Evolutionary conservation across 495 filamentous ascomycete genomes (phyloP).

Genomic region (Barbatosphaeria neglecta): DNA sequence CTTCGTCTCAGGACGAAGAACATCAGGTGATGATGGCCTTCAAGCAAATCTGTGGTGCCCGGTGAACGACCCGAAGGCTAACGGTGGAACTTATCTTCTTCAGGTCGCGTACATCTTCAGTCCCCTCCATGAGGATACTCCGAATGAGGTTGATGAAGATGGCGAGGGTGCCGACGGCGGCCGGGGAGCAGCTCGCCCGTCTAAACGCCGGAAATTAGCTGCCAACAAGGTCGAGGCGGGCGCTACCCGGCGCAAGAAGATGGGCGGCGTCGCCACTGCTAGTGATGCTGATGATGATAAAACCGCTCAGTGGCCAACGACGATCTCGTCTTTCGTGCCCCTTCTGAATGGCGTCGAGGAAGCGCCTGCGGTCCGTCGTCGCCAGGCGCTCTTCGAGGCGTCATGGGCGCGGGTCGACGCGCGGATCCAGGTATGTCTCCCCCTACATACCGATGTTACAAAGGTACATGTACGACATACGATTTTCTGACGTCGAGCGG

Average conservation of each 20-base stretch:
- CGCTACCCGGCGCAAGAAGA: not conserved
- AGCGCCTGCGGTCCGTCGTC: conserved; percentile 33
- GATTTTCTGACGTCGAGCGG: too few relatives aligned
- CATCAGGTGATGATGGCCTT: not conserved
- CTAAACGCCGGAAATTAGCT: not conserved
- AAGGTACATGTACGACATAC: too few relatives aligned
- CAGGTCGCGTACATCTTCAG: conserved; percentile 65
- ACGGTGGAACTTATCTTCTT: too few relatives aligned
- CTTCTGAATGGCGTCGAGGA: conserved; percentile 54
- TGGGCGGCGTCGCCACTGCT: not conserved
- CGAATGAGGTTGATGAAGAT: conserved; percentile 48
- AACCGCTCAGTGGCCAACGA: too few relatives aligned
- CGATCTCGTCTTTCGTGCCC: conserved; percentile 36
- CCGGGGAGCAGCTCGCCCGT: conserved; percentile 5
- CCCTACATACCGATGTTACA: not conserved
- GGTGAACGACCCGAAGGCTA: too few relatives aligned
- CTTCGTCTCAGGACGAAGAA: not conserved
- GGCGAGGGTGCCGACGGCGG: conserved; percentile 40
- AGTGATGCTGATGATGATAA: not conserved
- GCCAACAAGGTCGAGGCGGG: not conserved
- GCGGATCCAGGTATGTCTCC: conserved; percentile 50
- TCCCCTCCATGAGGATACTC: conserved; percentile 25
- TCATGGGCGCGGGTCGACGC: conserved; percentile 58
- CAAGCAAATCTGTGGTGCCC: too few relatives aligned
- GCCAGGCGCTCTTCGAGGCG: conserved; percentile 51